A percentile compares a stretch with the other conserved stretches of the same genome.
phyloP scores from a whole-genome alignment of 139 green algal species.

The Chlamydomonas schloesseri region DNA sequence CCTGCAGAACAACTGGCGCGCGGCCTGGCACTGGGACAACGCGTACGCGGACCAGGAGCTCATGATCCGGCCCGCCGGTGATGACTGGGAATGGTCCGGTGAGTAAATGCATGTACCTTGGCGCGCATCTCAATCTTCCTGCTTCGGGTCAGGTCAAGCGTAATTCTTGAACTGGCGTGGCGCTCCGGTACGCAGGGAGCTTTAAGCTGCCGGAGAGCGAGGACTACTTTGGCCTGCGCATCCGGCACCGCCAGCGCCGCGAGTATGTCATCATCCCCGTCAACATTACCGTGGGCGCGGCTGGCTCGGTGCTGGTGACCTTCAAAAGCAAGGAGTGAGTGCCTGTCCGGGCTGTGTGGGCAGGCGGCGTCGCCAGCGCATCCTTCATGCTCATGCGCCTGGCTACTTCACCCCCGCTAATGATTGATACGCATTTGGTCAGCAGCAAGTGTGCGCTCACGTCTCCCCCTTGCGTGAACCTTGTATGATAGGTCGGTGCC shows the following conservation, averaged over 20 bases:
- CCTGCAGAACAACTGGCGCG: not conserved
- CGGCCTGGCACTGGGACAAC: slow-evolving; percentile 82
- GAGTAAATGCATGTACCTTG: not conserved
- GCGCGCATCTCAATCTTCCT: no score
- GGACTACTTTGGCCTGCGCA: slow-evolving; percentile 86
- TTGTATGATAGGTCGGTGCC: slow-evolving; percentile 61
- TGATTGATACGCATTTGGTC: no score
- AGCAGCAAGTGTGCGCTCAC: no score
- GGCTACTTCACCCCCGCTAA: no score
- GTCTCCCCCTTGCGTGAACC: no score
- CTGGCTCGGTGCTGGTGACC: slow-evolving; percentile 70
- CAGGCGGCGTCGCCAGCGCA: no score
- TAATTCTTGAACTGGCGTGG: no score
- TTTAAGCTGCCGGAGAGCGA: slow-evolving; percentile 78
- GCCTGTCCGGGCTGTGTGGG: no score
- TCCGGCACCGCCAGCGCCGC: slow-evolving; percentile 55
- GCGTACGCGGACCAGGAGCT: slow-evolving; percentile 65
- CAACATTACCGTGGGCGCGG: slow-evolving; percentile 84
- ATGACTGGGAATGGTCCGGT: slow-evolving; percentile 59
- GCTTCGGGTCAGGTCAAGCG: no score
- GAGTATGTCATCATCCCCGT: slow-evolving; percentile 87
- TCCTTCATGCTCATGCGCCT: no score
- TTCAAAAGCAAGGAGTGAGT: slow-evolving; percentile 67
- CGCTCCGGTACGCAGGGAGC: slow-evolving; percentile 68
- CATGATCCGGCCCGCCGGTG: slow-evolving; percentile 70